phyloP scores from a whole-genome alignment of 306 rosid genomes.

The Clitoria ternatea region DNA sequence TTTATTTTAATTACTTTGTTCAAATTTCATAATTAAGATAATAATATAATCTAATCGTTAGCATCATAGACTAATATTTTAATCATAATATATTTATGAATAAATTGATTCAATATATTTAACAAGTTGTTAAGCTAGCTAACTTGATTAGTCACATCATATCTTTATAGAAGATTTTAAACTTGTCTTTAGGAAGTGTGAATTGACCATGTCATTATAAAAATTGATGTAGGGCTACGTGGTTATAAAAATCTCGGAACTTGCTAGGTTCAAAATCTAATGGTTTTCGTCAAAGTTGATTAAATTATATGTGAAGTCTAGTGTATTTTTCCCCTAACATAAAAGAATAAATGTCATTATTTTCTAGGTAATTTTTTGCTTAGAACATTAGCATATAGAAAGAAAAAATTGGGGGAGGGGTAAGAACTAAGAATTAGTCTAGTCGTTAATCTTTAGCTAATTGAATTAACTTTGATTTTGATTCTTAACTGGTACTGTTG shows the following conservation, averaged over 20 bases:
- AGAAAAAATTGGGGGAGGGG: neutral
- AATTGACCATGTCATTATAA: constrained; percentile 30
- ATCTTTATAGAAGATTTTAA: constrained; percentile 31
- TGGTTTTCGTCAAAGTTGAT: neutral
- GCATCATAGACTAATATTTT: too few species aligned
- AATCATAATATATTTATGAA: too few species aligned
- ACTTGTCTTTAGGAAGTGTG: constrained; percentile 12
- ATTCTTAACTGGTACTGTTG: neutral
- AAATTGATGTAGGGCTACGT: neutral
- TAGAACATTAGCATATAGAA: neutral
- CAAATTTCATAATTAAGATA: neutral
- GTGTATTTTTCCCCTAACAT: neutral
- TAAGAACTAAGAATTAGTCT: too few species aligned
- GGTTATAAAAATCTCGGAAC: neutral
- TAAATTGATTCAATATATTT: constrained; percentile 8
- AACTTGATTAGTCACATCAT: constrained; percentile 25
- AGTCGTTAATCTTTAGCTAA: too few species aligned
- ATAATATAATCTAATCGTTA: too few species aligned
- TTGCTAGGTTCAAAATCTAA: constrained; percentile 3
- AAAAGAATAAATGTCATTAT: constrained; percentile 8
- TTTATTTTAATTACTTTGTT: neutral
- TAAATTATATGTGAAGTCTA: neutral
- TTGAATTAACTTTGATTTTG: neutral
- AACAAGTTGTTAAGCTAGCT: neutral
- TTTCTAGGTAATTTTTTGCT: neutral